phyloP scores from a whole-genome alignment of 129 eudicot genomes.

The Mikania micrantha region DNA sequence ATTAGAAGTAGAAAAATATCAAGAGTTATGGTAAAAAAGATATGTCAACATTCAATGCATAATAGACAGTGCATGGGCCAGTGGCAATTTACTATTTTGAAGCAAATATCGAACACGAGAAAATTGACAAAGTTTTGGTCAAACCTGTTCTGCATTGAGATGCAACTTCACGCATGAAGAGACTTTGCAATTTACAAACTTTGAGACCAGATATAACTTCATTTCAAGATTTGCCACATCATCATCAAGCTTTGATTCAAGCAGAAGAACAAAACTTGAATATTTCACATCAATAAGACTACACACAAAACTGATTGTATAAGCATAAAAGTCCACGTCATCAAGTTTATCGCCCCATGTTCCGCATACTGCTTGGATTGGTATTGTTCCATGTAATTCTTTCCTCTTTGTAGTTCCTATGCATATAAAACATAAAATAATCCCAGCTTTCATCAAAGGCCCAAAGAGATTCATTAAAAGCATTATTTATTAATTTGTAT shows the following conservation, averaged over 20 bases:
- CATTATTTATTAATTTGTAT: background rate
- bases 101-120: background rate
- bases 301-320: slow-evolving; percentile 58
- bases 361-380: slow-evolving; percentile 52
- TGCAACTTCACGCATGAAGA: slow-evolving; percentile 39
- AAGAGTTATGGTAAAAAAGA: background rate
- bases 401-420: slow-evolving; percentile 91
- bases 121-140: slow-evolving; percentile 4
- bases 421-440: slow-evolving; percentile 4
- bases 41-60: background rate
- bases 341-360: slow-evolving; percentile 55
- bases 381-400: slow-evolving; percentile 70
- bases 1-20: background rate
- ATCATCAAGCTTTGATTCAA: slow-evolving; percentile 62
- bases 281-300: slow-evolving; percentile 34
- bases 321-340: slow-evolving; percentile 44
- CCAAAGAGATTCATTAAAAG: background rate
- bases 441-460: background rate
- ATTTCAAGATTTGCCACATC: slow-evolving; percentile 70
- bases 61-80: background rate
- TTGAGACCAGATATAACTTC: slow-evolving; percentile 53
- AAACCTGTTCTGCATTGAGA: slow-evolving; percentile 62
- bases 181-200: slow-evolving; percentile 53
- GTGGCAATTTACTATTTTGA: background rate
- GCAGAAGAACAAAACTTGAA: slow-evolving; percentile 63